phyloP scores from a whole-genome alignment of 2,329 filamentous ascomycete genomes.

The Ophiostoma montium region DNA sequence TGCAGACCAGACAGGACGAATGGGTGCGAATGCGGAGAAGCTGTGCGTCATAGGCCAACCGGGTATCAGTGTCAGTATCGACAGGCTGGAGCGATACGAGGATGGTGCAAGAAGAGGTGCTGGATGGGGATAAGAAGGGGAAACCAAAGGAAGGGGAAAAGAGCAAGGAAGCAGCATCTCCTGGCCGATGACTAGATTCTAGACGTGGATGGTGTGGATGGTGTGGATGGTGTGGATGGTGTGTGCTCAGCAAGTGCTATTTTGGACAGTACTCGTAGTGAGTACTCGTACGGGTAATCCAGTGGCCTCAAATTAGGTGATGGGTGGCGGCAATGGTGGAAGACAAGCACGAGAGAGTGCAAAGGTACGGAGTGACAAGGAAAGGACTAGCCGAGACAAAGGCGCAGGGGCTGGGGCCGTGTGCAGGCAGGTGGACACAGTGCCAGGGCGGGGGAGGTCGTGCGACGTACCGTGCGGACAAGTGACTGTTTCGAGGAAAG shows the following conservation, averaged over 20 bases:
- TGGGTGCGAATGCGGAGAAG: neutral
- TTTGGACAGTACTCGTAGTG: too few relatives aligned
- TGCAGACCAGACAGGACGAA: neutral
- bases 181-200: neutral
- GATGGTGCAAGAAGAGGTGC: too few relatives aligned
- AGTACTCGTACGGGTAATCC: too few relatives aligned
- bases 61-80: neutral
- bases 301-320: too few relatives aligned
- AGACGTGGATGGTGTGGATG: neutral
- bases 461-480: slow-evolving; percentile 1
- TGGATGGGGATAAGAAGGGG: neutral
- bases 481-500: neutral
- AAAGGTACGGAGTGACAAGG: neutral
- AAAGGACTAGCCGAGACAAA: neutral
- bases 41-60: too few relatives aligned
- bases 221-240: neutral
- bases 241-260: too few relatives aligned
- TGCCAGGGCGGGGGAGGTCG: neutral
- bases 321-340: neutral
- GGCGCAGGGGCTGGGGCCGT: neutral
- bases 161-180: neutral
- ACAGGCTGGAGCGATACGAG: neutral
- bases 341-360: neutral
- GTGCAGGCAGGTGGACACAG: neutral
- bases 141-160: neutral